Conservation (phyloP, 2,329 filamentous ascomycete species). For the Drechmeria coniospora region DNA sequence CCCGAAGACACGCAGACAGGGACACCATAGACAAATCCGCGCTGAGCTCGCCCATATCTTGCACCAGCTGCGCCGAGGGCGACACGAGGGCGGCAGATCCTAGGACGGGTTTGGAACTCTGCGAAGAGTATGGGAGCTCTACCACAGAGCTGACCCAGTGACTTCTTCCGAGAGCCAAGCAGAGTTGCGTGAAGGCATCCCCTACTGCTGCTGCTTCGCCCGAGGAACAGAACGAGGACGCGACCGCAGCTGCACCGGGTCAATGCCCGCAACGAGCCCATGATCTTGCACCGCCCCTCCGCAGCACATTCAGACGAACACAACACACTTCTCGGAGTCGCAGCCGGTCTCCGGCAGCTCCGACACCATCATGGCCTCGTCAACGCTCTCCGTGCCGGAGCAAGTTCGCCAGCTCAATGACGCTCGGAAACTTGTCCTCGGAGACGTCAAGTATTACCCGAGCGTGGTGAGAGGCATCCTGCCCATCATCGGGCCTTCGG, state of each 20-base stretch:
- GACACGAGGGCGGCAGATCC: background rate
- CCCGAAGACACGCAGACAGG: too few species aligned
- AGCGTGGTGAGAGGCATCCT: conserved; percentile 85
- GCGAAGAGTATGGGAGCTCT: conserved; percentile 14
- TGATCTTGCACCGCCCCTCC: too few species aligned
- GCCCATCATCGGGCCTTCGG: conserved; percentile 68
- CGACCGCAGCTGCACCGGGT: too few species aligned
- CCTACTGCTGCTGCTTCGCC: too few species aligned
- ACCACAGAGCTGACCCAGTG: conserved; percentile 8
- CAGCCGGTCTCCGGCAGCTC: conserved; percentile 1
- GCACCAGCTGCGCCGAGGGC: background rate
- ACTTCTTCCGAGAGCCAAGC: conserved; percentile 12
- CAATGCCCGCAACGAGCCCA: too few species aligned
- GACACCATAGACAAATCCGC: too few species aligned
- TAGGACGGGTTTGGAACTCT: background rate
- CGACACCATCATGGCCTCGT: conserved; percentile 30
- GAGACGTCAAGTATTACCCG: conserved; percentile 75
- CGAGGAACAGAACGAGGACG: too few species aligned
- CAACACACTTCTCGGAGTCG: background rate
- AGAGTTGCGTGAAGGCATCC: conserved; percentile 18
- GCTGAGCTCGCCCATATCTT: too few species aligned
- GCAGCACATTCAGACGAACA: too few species aligned
- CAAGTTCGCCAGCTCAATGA: conserved; percentile 80
- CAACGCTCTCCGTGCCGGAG: conserved; percentile 46
- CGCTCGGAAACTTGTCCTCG: conserved; percentile 77